Evolutionary conservation across 108 stramenopile species (phyloP), one percentile per base, ranked within the genome.

Genomic region (Skeletonema costatum): DNA sequence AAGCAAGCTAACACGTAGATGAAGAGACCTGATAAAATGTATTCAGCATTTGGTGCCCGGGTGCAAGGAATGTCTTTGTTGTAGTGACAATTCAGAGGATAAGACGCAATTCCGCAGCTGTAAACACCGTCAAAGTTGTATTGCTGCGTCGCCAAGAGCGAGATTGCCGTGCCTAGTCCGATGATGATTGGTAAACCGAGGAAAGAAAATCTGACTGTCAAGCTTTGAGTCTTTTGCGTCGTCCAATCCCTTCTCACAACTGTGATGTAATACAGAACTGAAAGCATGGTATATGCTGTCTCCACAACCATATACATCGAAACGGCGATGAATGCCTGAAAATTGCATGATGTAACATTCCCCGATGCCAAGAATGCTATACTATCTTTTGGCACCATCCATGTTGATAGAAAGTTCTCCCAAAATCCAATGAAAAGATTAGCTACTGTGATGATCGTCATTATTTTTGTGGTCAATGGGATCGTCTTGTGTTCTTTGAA

Each of bases 151-250:
- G 25, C 35, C 19, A 70, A 17, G 6, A 35, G 35, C 39, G 68
- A 56, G 30, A 58, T 25, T 5, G 53, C 32, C 2, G 53, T n/a
- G 12, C 68, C 56, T 16, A 70, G 32, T 2, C 51, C 29, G 1
- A 70, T 70, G 25, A 70, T 58, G 53, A 70, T 58, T 36, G 68
- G 68, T n/a, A 35, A 32, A 10, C 16, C 17, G 19, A 70, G 32
- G 53, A 70, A 70, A 10, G 53, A 19, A 32, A 56, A 13, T 17
- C 16, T 39, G 3, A 53, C 35, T 70, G n/a, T 56, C 33, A 5
- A 32, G 51, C 30, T n/a, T 68, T 35, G 31, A 59, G 53, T 70
- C 68, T 59, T 32, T 58, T 36, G 17, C 7, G 32, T 56, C 25
- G 53, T 56, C 53, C 53, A 56, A 70, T 17, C 21, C 68, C 33